phyloP scores from a whole-genome alignment of 208 protist species.

The Vickermania spadyakhi region DNA sequence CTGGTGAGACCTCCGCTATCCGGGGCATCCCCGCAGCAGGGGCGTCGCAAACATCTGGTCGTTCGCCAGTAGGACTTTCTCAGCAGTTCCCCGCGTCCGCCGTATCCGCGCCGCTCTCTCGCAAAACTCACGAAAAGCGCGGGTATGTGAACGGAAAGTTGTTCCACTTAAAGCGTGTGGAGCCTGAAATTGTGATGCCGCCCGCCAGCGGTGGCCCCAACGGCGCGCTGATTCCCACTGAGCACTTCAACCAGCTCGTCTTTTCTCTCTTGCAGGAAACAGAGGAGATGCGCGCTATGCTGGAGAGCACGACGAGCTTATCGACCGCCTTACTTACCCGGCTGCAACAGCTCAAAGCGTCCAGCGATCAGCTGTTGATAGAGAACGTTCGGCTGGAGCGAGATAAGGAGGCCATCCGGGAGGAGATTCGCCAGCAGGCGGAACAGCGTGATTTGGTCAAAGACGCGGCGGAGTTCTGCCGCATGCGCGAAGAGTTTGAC shows the following conservation, averaged over 20 bases:
- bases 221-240: background rate
- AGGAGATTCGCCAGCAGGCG: slow-evolving; percentile 7
- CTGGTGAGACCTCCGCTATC: no score
- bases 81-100: background rate
- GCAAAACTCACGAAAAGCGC: background rate
- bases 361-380: slow-evolving; percentile 22
- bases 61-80: no score
- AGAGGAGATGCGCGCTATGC: slow-evolving; percentile 2
- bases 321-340: slow-evolving; percentile 12
- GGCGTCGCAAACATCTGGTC: no score
- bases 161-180: background rate
- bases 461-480: background rate
- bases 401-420: slow-evolving; percentile 21
- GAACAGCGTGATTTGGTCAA: background rate
- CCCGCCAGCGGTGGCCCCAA: background rate
- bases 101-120: background rate
- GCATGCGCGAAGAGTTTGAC: slow-evolving; percentile 8
- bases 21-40: no score
- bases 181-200: slow-evolving; percentile 1
- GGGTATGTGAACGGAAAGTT: background rate
- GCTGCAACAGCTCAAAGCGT: slow-evolving; percentile 27
- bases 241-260: background rate
- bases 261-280: slow-evolving; percentile 6
- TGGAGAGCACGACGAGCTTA: background rate
- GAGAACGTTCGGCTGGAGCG: slow-evolving; percentile 48